These are phyloP conservation scores for Spergularia bocconei DNA, from an alignment of 148 eudicot species.

Conservation along the genomic window DNA sequence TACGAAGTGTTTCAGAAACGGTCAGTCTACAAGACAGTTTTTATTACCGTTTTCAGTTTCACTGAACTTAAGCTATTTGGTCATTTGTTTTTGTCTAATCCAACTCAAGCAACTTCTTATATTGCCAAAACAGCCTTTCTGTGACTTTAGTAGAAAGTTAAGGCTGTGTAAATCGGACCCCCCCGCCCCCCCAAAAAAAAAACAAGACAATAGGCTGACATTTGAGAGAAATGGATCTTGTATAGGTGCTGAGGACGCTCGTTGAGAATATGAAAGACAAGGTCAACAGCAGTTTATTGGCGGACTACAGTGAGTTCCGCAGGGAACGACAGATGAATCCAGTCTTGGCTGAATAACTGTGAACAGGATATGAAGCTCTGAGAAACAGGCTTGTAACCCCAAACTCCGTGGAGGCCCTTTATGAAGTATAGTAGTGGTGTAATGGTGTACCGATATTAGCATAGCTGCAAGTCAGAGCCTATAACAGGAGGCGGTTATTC, in stretches of 20 bases:
- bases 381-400: constrained; percentile 15
- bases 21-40: constrained; percentile 33
- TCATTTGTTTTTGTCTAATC: neutral
- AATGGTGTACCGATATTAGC: too few species aligned
- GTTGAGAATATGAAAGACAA: constrained; percentile 82
- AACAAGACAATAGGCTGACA: too few species aligned
- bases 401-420: neutral
- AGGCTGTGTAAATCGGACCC: too few species aligned
- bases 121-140: too few species aligned
- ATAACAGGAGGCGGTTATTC: too few species aligned
- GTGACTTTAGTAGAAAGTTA: too few species aligned
- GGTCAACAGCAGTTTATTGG: constrained; percentile 67
- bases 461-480: too few species aligned
- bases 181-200: too few species aligned
- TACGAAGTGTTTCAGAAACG: constrained; percentile 56
- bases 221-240: neutral
- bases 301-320: constrained; percentile 64
- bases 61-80: too few species aligned
- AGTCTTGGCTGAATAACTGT: constrained; percentile 35
- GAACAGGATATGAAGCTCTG: constrained; percentile 26
- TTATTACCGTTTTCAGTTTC: neutral
- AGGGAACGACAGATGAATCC: constrained; percentile 45
- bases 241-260: constrained; percentile 58
- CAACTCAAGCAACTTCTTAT: too few species aligned
- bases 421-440: too few species aligned